Percentiles rank a stretch among this genome's conserved stretches.
These are phyloP conservation scores for Coemansia sp. DNA, from an alignment of 192 early-diverging fungal species.

Conservation along the genomic window DNA sequence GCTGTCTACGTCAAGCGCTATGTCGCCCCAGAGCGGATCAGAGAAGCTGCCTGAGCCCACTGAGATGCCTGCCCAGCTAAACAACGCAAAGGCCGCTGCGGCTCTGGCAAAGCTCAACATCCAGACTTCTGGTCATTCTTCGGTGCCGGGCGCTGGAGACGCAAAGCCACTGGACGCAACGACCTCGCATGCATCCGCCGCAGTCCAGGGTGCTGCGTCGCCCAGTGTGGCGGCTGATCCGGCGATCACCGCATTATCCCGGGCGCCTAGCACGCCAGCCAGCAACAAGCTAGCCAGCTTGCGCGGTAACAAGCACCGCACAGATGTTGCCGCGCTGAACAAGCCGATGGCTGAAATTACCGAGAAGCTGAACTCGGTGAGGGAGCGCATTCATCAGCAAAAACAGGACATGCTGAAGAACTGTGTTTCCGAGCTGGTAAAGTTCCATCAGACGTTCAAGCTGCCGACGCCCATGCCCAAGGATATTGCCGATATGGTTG, in stretches of 20 bases:
- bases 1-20: conserved; percentile 1
- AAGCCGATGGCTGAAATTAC: conserved; percentile 58
- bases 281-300: conserved; percentile 50
- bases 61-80: conserved; percentile 8
- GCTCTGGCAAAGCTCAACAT: conserved; percentile 53
- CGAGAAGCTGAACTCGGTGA: conserved; percentile 66
- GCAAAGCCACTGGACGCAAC: not conserved
- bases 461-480: conserved; percentile 77
- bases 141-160: conserved; percentile 1
- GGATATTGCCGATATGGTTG: conserved; percentile 75
- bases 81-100: conserved; percentile 37
- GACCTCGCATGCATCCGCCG: not conserved
- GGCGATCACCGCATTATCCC: conserved; percentile 34
- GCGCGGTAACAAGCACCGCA: conserved; percentile 52
- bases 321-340: conserved; percentile 51
- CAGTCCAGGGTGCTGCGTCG: not conserved
- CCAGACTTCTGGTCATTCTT: conserved; percentile 36
- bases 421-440: conserved; percentile 73
- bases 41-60: conserved; percentile 8
- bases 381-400: conserved; percentile 70
- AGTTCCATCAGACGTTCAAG: conserved; percentile 77
- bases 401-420: conserved; percentile 72
- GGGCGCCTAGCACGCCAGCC: conserved; percentile 8
- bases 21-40: not conserved
- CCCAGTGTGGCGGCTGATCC: conserved; percentile 25